Evolutionary conservation across 106 monocot genomes (phyloP), one percentile per base, ranked within the genome.

Genomic region (Iris macrosiphon): DNA sequence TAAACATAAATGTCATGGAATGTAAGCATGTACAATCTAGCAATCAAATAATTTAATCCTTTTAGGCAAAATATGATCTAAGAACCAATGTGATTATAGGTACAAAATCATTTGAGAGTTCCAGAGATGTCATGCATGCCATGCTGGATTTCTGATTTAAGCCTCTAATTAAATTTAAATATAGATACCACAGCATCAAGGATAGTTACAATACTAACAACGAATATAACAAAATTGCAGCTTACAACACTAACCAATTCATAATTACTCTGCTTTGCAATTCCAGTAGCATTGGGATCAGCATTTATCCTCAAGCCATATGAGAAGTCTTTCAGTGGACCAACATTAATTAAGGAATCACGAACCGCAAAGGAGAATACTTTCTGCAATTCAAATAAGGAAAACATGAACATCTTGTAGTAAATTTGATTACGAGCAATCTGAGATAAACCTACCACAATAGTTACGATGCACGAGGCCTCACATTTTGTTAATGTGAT

Each of bases 191-290:
- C n/a, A n/a, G n/a, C n/a, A n/a, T n/a, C n/a, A n/a, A n/a, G n/a
- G n/a, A n/a, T n/a, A n/a, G n/a, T n/a, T n/a, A n/a, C n/a, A n/a
- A n/a, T n/a, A n/a, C n/a, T n/a, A n/a, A 60, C 0, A 21, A 45
- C 44, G 14, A 10, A 13, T 46, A 20, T 2, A 57, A 28, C 45
- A 49, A 14, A 32, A 10, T 37, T 46, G 26, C 15, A 10, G 10
- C 7, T 38, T 39, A 38, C 31, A 13, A 31, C 21, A 78, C 72
- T 65, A 52, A 98, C 96, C 90, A 98, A 55, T 68, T 98, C 96
- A 72, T 90, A 91, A 63, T 98, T 98, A 67, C 96, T 98, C 67
- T 98, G 96, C 35, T 91, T 98, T 48, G 85, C 67, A 65, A 83
- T 73, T 33, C 96, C 96, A 6, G 80, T 70, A 4, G 87, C 90